Conservation (phyloP, 1,139 yeast genomes). For the Waltiozyma sp. region DNA sequence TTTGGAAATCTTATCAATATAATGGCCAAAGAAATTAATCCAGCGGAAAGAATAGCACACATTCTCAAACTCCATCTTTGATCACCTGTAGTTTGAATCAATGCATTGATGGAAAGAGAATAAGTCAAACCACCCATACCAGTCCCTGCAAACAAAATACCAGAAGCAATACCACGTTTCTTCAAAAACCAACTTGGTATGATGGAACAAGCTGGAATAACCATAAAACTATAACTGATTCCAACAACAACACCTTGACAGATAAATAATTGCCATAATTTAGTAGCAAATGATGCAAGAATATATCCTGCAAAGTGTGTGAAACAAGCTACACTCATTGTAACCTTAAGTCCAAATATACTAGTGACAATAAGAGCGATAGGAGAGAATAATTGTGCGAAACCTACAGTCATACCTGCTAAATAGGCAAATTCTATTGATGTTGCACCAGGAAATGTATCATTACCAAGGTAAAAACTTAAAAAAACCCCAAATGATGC, state of each 20-base stretch:
- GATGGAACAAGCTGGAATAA: conserved; percentile 41
- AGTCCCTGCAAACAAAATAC: conserved; percentile 47
- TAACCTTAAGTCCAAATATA: conserved; percentile 27
- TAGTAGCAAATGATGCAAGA: conserved; percentile 52
- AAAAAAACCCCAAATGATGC: conserved; percentile 62
- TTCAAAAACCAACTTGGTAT: conserved; percentile 54
- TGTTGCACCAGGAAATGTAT: conserved; percentile 46
- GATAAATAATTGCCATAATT: conserved; percentile 52
- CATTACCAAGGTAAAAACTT: conserved; percentile 37
- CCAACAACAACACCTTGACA: conserved; percentile 65
- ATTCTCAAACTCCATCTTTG: conserved; percentile 62
- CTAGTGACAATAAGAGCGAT: conserved; percentile 29
- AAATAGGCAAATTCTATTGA: conserved; percentile 54
- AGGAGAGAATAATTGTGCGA: conserved; percentile 53
- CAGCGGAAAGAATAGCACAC: conserved; percentile 35
- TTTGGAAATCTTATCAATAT: conserved; percentile 26
- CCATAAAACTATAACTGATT: conserved; percentile 42
- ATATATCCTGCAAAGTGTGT: conserved; percentile 48
- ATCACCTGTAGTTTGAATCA: conserved; percentile 37
- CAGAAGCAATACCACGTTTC: conserved; percentile 46
- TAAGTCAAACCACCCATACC: conserved; percentile 38
- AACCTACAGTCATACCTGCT: conserved; percentile 52
- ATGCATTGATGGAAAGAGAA: conserved; percentile 27
- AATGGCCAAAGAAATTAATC: conserved; percentile 25
- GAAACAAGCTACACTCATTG: conserved; percentile 36